Percentiles rank a stretch among this genome's conserved stretches.
These are phyloP conservation scores for Paraglomus occultum DNA, from an alignment of 192 early-diverging fungal genomes.

Conservation along the genomic window DNA sequence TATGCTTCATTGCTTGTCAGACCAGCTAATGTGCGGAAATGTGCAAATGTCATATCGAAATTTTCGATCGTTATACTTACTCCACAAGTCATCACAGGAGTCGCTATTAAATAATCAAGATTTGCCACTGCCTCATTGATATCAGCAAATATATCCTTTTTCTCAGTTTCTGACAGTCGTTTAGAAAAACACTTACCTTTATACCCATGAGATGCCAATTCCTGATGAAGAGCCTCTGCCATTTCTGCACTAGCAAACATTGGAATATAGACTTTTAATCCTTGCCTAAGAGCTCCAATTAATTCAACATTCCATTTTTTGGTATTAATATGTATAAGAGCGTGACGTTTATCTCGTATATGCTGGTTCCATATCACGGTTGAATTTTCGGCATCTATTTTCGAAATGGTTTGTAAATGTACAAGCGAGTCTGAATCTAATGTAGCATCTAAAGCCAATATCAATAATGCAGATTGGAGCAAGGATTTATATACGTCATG, in stretches of 20 bases:
- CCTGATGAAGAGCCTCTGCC: neutral
- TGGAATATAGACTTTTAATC: slow-evolving; percentile 24
- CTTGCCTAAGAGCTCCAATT: neutral
- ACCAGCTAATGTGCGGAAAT: slow-evolving; percentile 12
- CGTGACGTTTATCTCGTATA: slow-evolving; percentile 9
- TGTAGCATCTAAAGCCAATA: slow-evolving; percentile 20
- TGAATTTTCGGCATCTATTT: slow-evolving; percentile 22
- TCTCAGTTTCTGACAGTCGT: slow-evolving; percentile 2
- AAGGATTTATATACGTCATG: slow-evolving; percentile 20
- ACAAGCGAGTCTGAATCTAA: slow-evolving; percentile 8
- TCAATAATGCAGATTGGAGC: neutral
- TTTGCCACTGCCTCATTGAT: slow-evolving; percentile 11
- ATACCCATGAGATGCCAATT: slow-evolving; percentile 17
- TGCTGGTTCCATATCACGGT: slow-evolving; percentile 7
- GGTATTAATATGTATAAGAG: slow-evolving; percentile 20
- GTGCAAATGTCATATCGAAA: neutral
- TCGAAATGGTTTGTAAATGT: slow-evolving; percentile 8
- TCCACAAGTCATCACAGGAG: neutral
- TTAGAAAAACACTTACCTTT: slow-evolving; percentile 8
- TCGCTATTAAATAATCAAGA: slow-evolving; percentile 19
- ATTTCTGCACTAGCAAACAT: slow-evolving; percentile 13
- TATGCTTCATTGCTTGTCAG: neutral
- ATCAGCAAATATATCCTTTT: slow-evolving; percentile 15
- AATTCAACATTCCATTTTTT: slow-evolving; percentile 19
- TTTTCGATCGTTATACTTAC: slow-evolving; percentile 7